Evolutionary conservation across 441 rosid species (phyloP).

Genomic region (Pelargonium citronellum): DNA sequence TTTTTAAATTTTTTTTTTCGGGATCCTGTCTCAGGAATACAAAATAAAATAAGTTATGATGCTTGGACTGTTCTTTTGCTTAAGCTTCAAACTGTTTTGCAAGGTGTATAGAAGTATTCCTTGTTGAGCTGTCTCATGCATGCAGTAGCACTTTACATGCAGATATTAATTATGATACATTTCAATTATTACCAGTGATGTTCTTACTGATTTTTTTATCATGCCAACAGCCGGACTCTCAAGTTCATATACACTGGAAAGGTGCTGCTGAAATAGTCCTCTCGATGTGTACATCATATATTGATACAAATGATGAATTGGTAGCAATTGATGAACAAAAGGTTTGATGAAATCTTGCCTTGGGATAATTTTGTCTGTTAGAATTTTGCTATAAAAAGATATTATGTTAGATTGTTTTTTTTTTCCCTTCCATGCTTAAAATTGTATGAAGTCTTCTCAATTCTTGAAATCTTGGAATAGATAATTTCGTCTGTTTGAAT

Average conservation of each 20-base stretch:
- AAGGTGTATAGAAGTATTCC: background rate
- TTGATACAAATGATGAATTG: conserved; percentile 39
- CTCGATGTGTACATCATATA: conserved; percentile 56
- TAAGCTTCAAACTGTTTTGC: background rate
- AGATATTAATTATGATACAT: no score
- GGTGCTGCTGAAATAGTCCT: conserved; percentile 96
- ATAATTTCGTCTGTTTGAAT: no score
- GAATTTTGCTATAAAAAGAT: background rate
- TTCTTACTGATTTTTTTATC: conserved; percentile 4
- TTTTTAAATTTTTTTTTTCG: background rate
- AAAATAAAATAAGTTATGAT: background rate
- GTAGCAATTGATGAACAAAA: conserved; percentile 51
- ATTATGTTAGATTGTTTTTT: background rate
- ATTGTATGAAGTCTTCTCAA: no score
- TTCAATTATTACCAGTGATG: conserved; percentile 9
- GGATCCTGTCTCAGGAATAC: background rate
- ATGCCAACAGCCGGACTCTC: conserved; percentile 48
- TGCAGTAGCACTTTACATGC: background rate
- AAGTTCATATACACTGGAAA: conserved; percentile 88
- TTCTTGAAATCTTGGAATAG: background rate
- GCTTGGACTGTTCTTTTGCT: background rate
- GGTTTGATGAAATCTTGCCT: conserved; percentile 35
- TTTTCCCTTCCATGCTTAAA: background rate
- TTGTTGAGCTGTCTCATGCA: background rate
- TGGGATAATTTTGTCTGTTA: background rate